Evolutionary conservation across 129 eudicot genomes (phyloP).

Genomic region (Chrysanthemum seticuspe): DNA sequence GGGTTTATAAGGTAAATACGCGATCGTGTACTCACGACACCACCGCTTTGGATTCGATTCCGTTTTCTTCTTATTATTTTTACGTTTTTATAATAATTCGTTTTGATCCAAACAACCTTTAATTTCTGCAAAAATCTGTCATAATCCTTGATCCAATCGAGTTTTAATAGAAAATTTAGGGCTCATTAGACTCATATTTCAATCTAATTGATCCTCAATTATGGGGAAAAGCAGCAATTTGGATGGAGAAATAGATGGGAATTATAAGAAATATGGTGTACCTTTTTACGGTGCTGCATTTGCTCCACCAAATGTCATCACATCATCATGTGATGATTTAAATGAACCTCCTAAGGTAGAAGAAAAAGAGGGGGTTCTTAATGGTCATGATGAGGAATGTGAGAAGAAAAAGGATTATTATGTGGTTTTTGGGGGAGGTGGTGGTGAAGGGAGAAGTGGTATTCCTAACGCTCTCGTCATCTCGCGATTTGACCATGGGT

Average conservation of each 20-base stretch:
- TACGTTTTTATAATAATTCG: neutral
- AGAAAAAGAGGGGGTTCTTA: conserved; percentile 16
- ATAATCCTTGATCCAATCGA: neutral
- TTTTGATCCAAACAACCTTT: conserved; percentile 15
- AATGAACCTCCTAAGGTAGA: neutral
- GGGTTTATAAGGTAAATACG: too few species aligned
- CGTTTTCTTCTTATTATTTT: conserved; percentile 9
- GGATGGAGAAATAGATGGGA: conserved; percentile 10
- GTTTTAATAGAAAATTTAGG: neutral
- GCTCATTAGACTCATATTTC: conserved; percentile 21
- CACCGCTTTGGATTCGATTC: conserved; percentile 25
- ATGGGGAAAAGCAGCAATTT: conserved; percentile 22
- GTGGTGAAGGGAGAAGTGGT: conserved; percentile 96
- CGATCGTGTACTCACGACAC: conserved; percentile 19
- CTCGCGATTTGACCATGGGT: conserved; percentile 47
- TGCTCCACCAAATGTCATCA: conserved; percentile 45
- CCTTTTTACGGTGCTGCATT: conserved; percentile 83
- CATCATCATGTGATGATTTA: conserved; percentile 7
- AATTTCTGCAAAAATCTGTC: conserved; percentile 11
- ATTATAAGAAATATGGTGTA: conserved; percentile 70
- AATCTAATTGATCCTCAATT: neutral
- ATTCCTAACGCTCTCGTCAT: conserved; percentile 75
- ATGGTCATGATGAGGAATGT: too few species aligned
- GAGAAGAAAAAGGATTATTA: conserved; percentile 10
- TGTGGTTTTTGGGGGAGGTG: conserved; percentile 83